These are phyloP conservation scores for Ogataea degrootiae DNA, from an alignment of 805 yeast species.

Conservation along the genomic window DNA sequence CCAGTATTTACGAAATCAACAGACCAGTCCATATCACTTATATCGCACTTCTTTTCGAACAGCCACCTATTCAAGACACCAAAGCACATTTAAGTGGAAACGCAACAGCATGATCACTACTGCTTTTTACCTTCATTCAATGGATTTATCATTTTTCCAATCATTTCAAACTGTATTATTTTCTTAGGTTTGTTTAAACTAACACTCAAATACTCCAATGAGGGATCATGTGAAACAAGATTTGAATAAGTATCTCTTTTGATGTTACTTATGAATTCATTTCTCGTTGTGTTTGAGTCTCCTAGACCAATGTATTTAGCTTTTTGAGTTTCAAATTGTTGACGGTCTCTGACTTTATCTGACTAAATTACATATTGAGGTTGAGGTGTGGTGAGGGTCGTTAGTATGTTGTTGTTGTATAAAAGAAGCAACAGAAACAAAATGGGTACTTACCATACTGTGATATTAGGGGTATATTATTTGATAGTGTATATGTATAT, in stretches of 20 bases:
- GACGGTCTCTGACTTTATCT: slow-evolving; percentile 59
- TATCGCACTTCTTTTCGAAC: too few species aligned
- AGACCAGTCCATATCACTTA: too few species aligned
- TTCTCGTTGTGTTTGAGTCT: slow-evolving; percentile 59
- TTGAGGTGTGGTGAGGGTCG: not conserved
- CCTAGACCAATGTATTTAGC: slow-evolving; percentile 74
- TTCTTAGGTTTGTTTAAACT: slow-evolving; percentile 43
- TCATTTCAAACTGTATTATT: slow-evolving; percentile 28
- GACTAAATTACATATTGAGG: slow-evolving; percentile 37
- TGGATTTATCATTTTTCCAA: slow-evolving; percentile 37
- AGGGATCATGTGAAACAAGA: slow-evolving; percentile 52
- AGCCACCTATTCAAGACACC: too few species aligned
- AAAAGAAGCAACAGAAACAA: not conserved
- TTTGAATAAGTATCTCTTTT: slow-evolving; percentile 64
- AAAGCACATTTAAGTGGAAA: too few species aligned
- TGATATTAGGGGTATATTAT: not conserved
- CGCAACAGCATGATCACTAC: not conserved
- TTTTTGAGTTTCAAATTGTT: slow-evolving; percentile 50
- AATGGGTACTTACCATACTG: not conserved
- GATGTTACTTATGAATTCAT: slow-evolving; percentile 65
- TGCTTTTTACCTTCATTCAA: not conserved
- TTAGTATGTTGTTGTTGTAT: not conserved
- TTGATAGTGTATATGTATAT: too few species aligned
- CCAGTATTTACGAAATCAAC: too few species aligned
- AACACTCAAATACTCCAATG: slow-evolving; percentile 50